These are phyloP conservation scores for Debaryomycetaceae sp. DNA, from an alignment of 1,139 yeast species.

Conservation along the genomic window DNA sequence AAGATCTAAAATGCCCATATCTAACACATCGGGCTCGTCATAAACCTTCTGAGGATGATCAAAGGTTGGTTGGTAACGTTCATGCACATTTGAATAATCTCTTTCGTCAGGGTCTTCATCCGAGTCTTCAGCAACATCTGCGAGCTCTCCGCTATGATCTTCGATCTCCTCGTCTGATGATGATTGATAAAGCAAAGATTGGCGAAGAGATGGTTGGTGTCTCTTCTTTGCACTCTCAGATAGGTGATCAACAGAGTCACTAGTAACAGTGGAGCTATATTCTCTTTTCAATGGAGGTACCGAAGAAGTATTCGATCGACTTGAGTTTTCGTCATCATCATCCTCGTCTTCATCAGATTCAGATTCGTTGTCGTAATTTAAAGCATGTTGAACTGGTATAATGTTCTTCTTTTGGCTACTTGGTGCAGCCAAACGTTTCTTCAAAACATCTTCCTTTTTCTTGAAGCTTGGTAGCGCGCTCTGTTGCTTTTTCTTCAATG, in stretches of 20 bases:
- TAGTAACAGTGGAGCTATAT: conserved; percentile 20
- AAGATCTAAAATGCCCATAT: conserved; percentile 37
- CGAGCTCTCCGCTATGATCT: conserved; percentile 7
- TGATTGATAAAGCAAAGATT: conserved; percentile 27
- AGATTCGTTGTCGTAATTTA: conserved; percentile 50
- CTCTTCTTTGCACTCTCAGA: conserved; percentile 16
- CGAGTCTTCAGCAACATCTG: conserved; percentile 8
- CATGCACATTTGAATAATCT: conserved; percentile 29
- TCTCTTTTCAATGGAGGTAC: conserved; percentile 27
- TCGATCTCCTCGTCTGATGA: conserved; percentile 29
- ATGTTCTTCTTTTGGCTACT: conserved; percentile 21
- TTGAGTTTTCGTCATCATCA: conserved; percentile 35
- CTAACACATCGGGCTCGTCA: conserved; percentile 32
- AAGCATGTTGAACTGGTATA: conserved; percentile 71
- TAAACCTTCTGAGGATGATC: conserved; percentile 50
- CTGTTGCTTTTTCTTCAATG: conserved; percentile 21
- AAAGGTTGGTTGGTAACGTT: conserved; percentile 43
- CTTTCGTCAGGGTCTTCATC: conserved; percentile 13
- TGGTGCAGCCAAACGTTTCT: conserved; percentile 8
- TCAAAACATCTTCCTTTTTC: conserved; percentile 29
- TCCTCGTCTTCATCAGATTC: conserved; percentile 32
- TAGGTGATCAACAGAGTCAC: conserved; percentile 34
- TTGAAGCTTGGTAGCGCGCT: conserved; percentile 47
- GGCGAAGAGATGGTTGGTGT: conserved; percentile 17
- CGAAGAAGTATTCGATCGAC: conserved; percentile 42